phyloP scores from a whole-genome alignment of 495 filamentous ascomycete species.

The Articulospora tetracladia region DNA sequence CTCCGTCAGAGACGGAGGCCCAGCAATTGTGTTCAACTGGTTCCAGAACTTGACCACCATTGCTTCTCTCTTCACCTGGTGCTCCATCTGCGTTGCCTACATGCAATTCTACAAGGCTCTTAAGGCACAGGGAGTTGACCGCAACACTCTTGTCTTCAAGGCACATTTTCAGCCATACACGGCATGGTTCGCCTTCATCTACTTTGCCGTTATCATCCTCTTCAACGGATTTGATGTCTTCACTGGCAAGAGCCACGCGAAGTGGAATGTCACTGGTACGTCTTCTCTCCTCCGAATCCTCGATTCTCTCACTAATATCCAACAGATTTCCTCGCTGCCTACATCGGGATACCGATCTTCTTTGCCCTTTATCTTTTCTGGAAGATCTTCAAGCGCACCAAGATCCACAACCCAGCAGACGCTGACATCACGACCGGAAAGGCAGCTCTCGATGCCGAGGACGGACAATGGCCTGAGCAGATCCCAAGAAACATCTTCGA shows the following conservation, averaged over 20 bases:
- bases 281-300: not conserved
- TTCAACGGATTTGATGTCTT: conserved; percentile 56
- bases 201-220: conserved; percentile 49
- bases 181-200: conserved; percentile 55
- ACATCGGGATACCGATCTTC: conserved; percentile 59
- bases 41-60: conserved; percentile 55
- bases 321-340: conserved; percentile 49
- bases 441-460: conserved; percentile 52
- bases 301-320: conserved; percentile 5
- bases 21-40: conserved; percentile 57
- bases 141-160: conserved; percentile 50
- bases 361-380: conserved; percentile 50
- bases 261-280: conserved; percentile 37
- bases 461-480: conserved; percentile 18
- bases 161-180: conserved; percentile 60
- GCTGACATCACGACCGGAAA: conserved; percentile 63
- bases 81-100: conserved; percentile 23
- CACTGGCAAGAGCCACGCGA: conserved; percentile 31
- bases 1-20: conserved; percentile 49
- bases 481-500: conserved; percentile 23
- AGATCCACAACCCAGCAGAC: conserved; percentile 28
- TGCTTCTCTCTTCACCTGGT: conserved; percentile 57
- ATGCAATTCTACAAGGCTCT: conserved; percentile 27
- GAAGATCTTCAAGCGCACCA: conserved; percentile 46
- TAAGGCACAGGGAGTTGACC: conserved; percentile 24